Evolutionary conservation across 495 filamentous ascomycete genomes (phyloP).

Genomic region (Parachaetomium inaequale): DNA sequence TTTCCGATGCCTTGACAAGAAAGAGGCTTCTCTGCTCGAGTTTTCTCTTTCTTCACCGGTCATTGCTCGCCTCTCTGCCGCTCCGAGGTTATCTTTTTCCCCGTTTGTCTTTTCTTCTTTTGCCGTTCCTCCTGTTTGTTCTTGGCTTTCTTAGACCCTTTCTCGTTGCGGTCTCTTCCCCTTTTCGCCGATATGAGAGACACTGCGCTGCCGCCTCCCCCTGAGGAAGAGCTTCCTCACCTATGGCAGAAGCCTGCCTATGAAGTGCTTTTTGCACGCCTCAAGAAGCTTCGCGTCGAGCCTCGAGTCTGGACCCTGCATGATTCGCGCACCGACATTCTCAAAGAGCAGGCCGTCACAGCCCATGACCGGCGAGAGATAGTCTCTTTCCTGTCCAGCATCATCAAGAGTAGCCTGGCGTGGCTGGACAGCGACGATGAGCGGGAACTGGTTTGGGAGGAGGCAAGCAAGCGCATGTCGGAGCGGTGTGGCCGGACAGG

Average conservation of each 20-base stretch:
- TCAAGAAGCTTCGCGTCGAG: conserved; percentile 40
- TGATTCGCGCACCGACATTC: conserved; percentile 29
- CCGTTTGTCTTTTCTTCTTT: not conserved
- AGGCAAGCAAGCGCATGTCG: conserved; percentile 69
- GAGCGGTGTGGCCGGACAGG: conserved; percentile 75
- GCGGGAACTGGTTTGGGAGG: conserved; percentile 72
- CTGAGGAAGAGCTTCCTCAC: conserved; percentile 37
- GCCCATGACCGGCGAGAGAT: conserved; percentile 37
- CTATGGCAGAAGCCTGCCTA: conserved; percentile 46
- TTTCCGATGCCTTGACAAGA: not conserved
- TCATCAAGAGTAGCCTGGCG: conserved; percentile 67
- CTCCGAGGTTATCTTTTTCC: not conserved
- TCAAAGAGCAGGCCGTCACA: conserved; percentile 27
- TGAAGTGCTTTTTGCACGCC: conserved; percentile 34
- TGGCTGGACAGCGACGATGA: conserved; percentile 74
- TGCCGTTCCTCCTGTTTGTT: not conserved
- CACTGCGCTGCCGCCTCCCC: not conserved
- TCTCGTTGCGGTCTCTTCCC: not conserved
- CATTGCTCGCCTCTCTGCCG: not conserved
- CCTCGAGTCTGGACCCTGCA: conserved; percentile 41
- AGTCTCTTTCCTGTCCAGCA: conserved; percentile 64
- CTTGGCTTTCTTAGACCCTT: not conserved
- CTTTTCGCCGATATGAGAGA: conserved; percentile 10
- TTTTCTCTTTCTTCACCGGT: not conserved
- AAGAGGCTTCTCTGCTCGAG: not conserved